These are phyloP conservation scores for Populus pruinosa DNA, from an alignment of 345 rosid genomes.

Conservation along the genomic window DNA sequence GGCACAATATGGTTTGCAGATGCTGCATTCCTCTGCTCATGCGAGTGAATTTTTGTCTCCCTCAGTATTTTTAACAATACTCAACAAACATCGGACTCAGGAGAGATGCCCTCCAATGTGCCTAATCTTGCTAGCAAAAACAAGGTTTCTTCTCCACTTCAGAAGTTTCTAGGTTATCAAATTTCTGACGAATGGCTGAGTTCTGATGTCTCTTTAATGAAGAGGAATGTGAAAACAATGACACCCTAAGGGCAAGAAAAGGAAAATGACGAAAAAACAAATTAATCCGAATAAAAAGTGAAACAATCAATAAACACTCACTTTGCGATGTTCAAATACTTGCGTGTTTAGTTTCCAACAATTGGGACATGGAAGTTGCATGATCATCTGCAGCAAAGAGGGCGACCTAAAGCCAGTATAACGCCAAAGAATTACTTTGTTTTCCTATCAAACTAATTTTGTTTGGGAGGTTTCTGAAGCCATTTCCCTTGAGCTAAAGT, in stretches of 20 bases:
- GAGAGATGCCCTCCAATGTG: background rate
- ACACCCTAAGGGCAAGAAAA: background rate
- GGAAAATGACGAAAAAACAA: no score
- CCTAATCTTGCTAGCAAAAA: conserved; percentile 12
- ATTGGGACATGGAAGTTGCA: no score
- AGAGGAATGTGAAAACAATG: background rate
- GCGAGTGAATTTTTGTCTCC: conserved; percentile 6
- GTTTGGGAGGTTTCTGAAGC: no score
- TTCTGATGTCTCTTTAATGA: background rate
- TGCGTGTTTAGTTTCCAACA: no score
- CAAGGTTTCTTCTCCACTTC: conserved; percentile 8
- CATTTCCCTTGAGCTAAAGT: no score
- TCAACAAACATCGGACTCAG: background rate
- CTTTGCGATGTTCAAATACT: no score
- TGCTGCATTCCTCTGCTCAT: background rate
- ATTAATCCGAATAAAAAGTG: no score
- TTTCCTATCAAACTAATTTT: no score
- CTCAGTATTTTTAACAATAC: background rate
- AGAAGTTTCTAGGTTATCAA: conserved; percentile 1
- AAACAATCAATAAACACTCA: no score
- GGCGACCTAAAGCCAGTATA: no score
- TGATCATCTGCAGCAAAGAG: no score
- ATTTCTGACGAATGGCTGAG: background rate
- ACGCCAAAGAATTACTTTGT: no score
- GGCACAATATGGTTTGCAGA: background rate